Conservation (phyloP, 345 rosid genomes). For the Hypericum perforatum region DNA sequence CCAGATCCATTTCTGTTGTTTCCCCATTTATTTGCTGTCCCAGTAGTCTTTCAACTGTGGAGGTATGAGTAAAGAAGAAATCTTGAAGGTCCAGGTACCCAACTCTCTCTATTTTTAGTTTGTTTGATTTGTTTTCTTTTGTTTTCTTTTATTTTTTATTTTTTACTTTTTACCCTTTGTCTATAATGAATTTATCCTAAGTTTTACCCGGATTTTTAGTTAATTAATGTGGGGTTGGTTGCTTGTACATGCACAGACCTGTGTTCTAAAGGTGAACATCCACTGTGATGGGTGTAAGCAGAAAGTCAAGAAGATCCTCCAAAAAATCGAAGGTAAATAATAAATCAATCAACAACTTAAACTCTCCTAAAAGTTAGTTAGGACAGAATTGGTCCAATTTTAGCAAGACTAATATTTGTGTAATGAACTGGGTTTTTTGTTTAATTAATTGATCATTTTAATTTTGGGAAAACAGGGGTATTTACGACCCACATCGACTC, state of each 20-base stretch:
- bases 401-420: too few species aligned
- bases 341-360: too few species aligned
- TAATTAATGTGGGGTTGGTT: conserved; percentile 6
- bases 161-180: background rate
- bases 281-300: conserved; percentile 94
- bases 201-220: conserved; percentile 12
- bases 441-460: conserved; percentile 5
- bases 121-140: background rate
- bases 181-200: conserved; percentile 8
- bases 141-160: background rate
- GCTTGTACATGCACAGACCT: conserved; percentile 75
- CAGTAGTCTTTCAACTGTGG: conserved; percentile 8
- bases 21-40: conserved; percentile 17
- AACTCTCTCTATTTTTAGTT: background rate
- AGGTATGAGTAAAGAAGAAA: conserved; percentile 91
- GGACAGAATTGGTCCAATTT: too few species aligned
- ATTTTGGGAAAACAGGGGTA: conserved; percentile 42
- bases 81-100: conserved; percentile 86
- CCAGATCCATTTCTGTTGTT: conserved; percentile 7
- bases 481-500: conserved; percentile 62
- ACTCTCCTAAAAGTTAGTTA: too few species aligned
- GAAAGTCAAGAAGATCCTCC: conserved; percentile 84
- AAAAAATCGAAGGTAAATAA: conserved; percentile 74
- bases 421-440: background rate
- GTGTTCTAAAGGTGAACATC: conserved; percentile 87